Conservation (phyloP, 176 grass and related monocot genomes). For the Cenchrus americanus region DNA sequence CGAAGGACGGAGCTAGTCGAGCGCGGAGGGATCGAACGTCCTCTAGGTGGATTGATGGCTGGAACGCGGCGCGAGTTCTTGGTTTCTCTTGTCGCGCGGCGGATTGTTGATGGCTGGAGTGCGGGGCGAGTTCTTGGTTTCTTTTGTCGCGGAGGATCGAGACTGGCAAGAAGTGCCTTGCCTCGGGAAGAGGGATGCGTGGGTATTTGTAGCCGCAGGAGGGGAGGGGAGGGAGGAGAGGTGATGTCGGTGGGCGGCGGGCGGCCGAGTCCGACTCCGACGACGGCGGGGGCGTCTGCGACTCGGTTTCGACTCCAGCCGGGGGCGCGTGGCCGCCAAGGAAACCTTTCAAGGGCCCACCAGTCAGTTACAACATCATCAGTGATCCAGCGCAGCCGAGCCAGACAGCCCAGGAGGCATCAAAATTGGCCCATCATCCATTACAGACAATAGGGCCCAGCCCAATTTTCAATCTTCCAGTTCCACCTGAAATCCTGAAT, state of each 20-base stretch:
- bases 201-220: neutral
- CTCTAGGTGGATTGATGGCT: neutral
- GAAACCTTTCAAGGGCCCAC: neutral
- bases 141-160: neutral
- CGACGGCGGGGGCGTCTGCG: neutral
- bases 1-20: too few relatives aligned
- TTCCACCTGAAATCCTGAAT: neutral
- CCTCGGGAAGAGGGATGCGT: neutral
- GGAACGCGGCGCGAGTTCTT: neutral
- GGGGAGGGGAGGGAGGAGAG: neutral
- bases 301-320: neutral
- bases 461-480: neutral
- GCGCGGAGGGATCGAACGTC: conserved; percentile 1
- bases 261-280: neutral
- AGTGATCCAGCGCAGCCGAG: neutral
- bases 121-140: conserved; percentile 13
- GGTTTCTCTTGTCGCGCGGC: neutral
- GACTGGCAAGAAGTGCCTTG: neutral
- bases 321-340: conserved; percentile 17
- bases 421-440: conserved; percentile 1
- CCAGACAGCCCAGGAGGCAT: neutral
- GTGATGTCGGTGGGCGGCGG: neutral
- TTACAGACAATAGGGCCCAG: neutral
- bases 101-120: neutral
- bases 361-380: neutral